Percentiles rank a stretch among this genome's conserved stretches.
Evolutionary conservation across 805 yeast genomes (phyloP).

Genomic region (Pichia nanzhaoensis): DNA sequence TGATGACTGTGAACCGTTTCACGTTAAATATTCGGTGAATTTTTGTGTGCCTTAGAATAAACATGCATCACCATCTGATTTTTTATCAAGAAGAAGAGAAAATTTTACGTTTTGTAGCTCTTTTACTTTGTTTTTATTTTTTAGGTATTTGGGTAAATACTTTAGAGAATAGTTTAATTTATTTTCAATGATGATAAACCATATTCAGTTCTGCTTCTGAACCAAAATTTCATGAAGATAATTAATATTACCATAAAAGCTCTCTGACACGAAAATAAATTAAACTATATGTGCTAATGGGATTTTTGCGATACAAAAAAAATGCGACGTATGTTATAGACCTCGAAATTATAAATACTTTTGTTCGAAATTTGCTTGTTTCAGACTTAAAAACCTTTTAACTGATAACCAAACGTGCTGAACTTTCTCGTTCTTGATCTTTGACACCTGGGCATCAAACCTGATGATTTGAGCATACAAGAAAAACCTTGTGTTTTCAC

Average conservation of each 20-base stretch:
- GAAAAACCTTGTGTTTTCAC: conserved; percentile 39
- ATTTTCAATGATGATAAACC: conserved; percentile 54
- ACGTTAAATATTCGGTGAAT: conserved; percentile 29
- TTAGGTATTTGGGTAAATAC: not conserved
- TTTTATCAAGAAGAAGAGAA: not conserved
- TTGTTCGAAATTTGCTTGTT: conserved; percentile 32
- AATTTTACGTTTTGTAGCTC: not conserved
- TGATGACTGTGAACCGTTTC: conserved; percentile 33
- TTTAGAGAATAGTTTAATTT: not conserved
- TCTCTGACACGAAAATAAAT: conserved; percentile 26
- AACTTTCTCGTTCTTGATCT: conserved; percentile 40
- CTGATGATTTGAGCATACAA: conserved; percentile 36
- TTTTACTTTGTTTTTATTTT: too few species aligned
- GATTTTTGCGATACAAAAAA: too few species aligned
- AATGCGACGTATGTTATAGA: too few species aligned
- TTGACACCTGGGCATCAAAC: conserved; percentile 37
- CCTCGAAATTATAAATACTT: conserved; percentile 15
- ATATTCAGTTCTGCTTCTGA: conserved; percentile 98
- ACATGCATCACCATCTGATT: conserved; percentile 99
- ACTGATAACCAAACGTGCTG: conserved; percentile 33
- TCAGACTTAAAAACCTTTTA: conserved; percentile 36
- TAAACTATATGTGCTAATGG: not conserved
- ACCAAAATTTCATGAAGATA: conserved; percentile 64
- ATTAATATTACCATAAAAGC: conserved; percentile 55
- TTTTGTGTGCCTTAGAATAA: conserved; percentile 67